These are phyloP conservation scores for Grosmannia huntii DNA, from an alignment of 2,329 filamentous ascomycete genomes.

Conservation along the genomic window DNA sequence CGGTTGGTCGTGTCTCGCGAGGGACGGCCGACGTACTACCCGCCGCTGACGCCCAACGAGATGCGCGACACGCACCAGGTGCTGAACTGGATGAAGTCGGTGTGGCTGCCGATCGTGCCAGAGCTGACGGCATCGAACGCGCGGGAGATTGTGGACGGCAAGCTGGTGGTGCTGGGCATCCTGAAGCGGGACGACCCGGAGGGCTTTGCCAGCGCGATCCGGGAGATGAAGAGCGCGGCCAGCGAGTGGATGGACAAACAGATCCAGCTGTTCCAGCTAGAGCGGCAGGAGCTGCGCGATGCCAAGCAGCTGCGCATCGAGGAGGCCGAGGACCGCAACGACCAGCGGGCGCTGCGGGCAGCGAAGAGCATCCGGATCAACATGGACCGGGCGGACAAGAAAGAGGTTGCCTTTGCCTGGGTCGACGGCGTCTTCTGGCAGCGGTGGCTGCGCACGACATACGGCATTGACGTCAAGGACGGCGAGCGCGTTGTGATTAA, in stretches of 20 bases:
- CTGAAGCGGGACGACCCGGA: conserved; percentile 69
- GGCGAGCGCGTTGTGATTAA: conserved; percentile 93
- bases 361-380: conserved; percentile 88
- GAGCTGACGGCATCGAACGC: conserved; percentile 88
- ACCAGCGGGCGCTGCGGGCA: conserved; percentile 71
- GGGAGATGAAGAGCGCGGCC: conserved; percentile 90
- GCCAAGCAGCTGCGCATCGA: conserved; percentile 92
- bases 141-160: conserved; percentile 86
- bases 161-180: conserved; percentile 86
- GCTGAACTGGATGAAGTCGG: conserved; percentile 84
- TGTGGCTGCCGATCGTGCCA: conserved; percentile 92
- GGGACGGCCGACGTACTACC: conserved; percentile 82
- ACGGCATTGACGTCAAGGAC: conserved; percentile 76
- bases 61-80: conserved; percentile 81
- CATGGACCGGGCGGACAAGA: conserved; percentile 75
- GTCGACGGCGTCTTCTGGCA: conserved; percentile 97
- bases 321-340: conserved; percentile 85
- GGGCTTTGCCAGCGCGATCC: conserved; percentile 63
- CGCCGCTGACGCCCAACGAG: conserved; percentile 71
- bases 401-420: conserved; percentile 92
- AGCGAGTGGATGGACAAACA: conserved; percentile 98
- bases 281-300: conserved; percentile 85
- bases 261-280: conserved; percentile 78
- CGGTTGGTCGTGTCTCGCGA: conserved; percentile 80
- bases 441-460: conserved; percentile 89